These are phyloP conservation scores for Penicillium dipodomyicola DNA, from an alignment of 495 filamentous ascomycete genomes.

Conservation along the genomic window DNA sequence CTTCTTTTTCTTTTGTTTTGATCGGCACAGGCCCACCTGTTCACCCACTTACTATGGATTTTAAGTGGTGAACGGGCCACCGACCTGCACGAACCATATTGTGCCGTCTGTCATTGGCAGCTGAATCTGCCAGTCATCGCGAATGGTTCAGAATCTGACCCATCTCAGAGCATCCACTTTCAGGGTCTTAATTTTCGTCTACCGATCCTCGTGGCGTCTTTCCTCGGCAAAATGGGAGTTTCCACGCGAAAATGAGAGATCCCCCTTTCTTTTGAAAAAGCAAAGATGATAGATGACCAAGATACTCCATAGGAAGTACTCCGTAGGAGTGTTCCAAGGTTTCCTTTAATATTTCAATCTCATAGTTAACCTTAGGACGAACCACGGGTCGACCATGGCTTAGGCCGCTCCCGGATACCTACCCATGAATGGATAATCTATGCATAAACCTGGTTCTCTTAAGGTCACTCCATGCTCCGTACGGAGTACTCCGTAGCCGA, in stretches of 20 bases:
- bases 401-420: slow-evolving; percentile 19
- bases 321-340: not conserved
- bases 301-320: not conserved
- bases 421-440: not conserved
- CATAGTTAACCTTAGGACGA: not conserved
- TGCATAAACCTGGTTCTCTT: not conserved
- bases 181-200: slow-evolving; percentile 15
- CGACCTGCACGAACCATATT: slow-evolving; percentile 18
- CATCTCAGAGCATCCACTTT: slow-evolving; percentile 14
- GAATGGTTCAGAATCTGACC: slow-evolving; percentile 24
- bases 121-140: slow-evolving; percentile 20
- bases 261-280: not conserved
- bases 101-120: slow-evolving; percentile 16
- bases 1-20: slow-evolving; percentile 4
- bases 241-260: not conserved
- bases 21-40: slow-evolving; percentile 30
- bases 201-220: slow-evolving; percentile 1
- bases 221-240: not conserved
- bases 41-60: slow-evolving; percentile 26
- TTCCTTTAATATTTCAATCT: not conserved
- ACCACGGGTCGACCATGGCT: slow-evolving; percentile 17
- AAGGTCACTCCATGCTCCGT: not conserved
- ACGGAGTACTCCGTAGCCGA: not conserved
- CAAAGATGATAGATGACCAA: not conserved
- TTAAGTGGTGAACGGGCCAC: slow-evolving; percentile 16